Conservation (phyloP, 2,329 filamentous ascomycete species). For the Pseudogymnoascus sp. region DNA sequence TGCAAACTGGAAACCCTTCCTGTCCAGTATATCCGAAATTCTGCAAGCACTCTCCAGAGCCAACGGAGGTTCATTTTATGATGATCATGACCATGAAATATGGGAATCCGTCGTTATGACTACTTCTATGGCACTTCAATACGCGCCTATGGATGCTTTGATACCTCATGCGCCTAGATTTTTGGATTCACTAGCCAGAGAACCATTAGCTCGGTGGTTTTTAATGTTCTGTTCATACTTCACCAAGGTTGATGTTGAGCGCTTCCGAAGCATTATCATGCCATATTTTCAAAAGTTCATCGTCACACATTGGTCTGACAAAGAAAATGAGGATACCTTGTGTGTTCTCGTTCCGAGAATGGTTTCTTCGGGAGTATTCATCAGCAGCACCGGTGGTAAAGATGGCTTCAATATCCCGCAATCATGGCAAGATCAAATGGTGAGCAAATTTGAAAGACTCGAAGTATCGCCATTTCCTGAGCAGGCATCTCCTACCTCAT, state of each 20-base stretch:
- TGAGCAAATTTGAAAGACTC: constrained; percentile 57
- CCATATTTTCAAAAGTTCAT: constrained; percentile 74
- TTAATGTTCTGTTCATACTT: constrained; percentile 78
- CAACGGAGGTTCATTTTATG: constrained; percentile 19
- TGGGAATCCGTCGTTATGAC: constrained; percentile 52
- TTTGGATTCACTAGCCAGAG: constrained; percentile 54
- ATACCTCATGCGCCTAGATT: constrained; percentile 61
- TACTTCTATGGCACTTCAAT: constrained; percentile 59
- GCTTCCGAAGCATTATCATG: constrained; percentile 71
- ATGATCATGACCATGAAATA: constrained; percentile 35
- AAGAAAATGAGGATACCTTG: constrained; percentile 55
- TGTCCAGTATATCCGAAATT: constrained; percentile 46
- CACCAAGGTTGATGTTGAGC: constrained; percentile 60
- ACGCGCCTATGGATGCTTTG: constrained; percentile 69
- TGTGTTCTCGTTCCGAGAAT: constrained; percentile 61
- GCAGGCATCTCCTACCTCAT: constrained; percentile 40
- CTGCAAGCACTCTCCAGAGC: constrained; percentile 41
- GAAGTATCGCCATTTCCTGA: constrained; percentile 58
- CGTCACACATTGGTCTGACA: constrained; percentile 60
- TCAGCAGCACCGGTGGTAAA: constrained; percentile 39
- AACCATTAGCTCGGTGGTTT: constrained; percentile 62
- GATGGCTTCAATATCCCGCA: constrained; percentile 51
- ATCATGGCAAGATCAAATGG: constrained; percentile 65
- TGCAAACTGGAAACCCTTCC: constrained; percentile 57
- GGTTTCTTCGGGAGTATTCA: constrained; percentile 47